Evolutionary conservation across 768 basidiomycete genomes (phyloP), one percentile per base, ranked within the genome.

Genomic region (Cubamyces lactineus): DNA sequence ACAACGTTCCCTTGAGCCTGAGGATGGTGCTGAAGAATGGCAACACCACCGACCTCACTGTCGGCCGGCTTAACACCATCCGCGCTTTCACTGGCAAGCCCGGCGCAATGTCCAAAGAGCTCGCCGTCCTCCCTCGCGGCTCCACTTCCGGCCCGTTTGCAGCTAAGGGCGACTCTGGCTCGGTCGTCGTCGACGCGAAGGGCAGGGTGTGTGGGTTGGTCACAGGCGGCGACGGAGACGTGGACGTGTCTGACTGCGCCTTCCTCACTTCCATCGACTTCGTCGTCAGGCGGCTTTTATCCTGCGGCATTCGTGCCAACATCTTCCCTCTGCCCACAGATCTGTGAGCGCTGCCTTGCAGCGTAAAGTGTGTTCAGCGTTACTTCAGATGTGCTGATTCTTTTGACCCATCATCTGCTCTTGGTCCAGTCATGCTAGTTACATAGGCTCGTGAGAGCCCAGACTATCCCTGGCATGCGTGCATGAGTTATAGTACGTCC

Each of bases 131-230:
- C 19, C 60, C 53, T 30, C 43, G 49, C 42, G 53, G 55, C 56
- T 21, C 53, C 34, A 58, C 23, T 70, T 70, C 59, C 65, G n/a
- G n/a, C n/a, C n/a, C n/a, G n/a, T n/a, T n/a, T n/a, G n/a, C 69
- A 19, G 34, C 12, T 2, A 5, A 16, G 24, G 69, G 69, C n/a
- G 71, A 71, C 58, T 71, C 70, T 15, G 70, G 70, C 24, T 62
- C 63, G 0, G 57, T 41, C 43, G 66, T 72, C 53, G 45, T 70
- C 55, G 62, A 61, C 61, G 59, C 58, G 26, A 43, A 43, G 23
- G 68, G 71, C 30, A 40, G 57, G 24, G 45, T 71, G 39, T 45
- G 43, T 23, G 65, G 65, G 34, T 16, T 69, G 42, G 39, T 66
- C 47, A 68, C 66, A 6, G 69, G 69, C 55, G 70, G 70, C 40